Base-by-base conservation (phyloP, 805 yeast species). In the Teunomyces atbi region DNA sequence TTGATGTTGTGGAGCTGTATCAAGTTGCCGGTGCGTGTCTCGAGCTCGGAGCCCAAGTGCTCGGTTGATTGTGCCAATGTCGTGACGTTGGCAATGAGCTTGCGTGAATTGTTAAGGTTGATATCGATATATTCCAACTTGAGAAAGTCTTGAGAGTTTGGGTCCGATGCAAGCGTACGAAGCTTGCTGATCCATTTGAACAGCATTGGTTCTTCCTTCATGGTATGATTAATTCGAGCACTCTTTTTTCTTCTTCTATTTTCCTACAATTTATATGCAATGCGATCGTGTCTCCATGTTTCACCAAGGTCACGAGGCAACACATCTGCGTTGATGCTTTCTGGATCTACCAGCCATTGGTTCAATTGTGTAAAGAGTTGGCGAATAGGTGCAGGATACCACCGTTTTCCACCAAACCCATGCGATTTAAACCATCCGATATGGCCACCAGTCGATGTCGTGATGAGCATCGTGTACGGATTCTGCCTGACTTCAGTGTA, bases 361-460 rank as follows among this genome's bases (percentile, higher is more conserved):
- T 61, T 62, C 50, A 71, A 49, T 44, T 65, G 69, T 19, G 57
- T 59, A 45, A 72, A 68, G 3, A 70, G 55, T 28, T 57, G 52
- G 6, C 73, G 58, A 36, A 71, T 41, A 1, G 76, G 76, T 16
- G 56, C 56, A 4, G 74, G 58, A 50, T 72, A 69, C 76, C 76
- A 73, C 38, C 77, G 55, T 20, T 54, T 49, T 21, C 66, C 60
- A 26, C 50, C 54, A 33, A 47, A 44, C n/a, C 33, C 33, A 5
- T 30, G 10, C 16, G 27, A 13, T 42, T 64, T 62, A 48, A 71
- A 73, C 77, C 76, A 73, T 2, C 77, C 86, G 58, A 84, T 72
- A 60, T 86, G 94, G 6, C 92, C 92, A 52, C 94, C 94, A 11
- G 81, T 58, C 44, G 82, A 79, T 1, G 89, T 77, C 39, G 79